phyloP scores from a whole-genome alignment of 2,329 filamentous ascomycete genomes.

The Fonsecaea monophora region DNA sequence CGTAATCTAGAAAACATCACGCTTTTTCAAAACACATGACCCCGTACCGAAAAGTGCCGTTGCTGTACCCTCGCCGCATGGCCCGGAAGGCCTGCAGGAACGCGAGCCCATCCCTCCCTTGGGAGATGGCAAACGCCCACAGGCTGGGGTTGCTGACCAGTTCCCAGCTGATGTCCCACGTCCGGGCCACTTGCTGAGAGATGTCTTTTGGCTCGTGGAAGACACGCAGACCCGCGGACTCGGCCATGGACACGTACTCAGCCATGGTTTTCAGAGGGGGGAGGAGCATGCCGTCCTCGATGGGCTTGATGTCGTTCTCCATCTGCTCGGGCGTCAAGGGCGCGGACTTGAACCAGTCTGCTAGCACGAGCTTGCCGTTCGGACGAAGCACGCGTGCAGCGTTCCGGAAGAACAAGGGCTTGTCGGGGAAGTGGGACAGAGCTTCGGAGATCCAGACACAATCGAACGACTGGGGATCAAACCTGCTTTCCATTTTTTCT shows the following conservation, averaged over 20 bases:
- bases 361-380: conserved; percentile 60
- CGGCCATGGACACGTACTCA: conserved; percentile 61
- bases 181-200: conserved; percentile 64
- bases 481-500: conserved; percentile 65
- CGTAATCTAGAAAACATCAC: background rate
- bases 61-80: conserved; percentile 66
- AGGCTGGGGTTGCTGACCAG: conserved; percentile 66
- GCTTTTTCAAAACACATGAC: conserved; percentile 62
- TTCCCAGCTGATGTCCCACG: conserved; percentile 69
- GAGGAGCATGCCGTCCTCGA: conserved; percentile 68
- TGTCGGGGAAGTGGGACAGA: conserved; percentile 66
- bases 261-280: conserved; percentile 62
- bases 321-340: conserved; percentile 54
- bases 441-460: conserved; percentile 69
- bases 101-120: conserved; percentile 66
- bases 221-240: conserved; percentile 56
- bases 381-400: conserved; percentile 56
- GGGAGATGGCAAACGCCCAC: conserved; percentile 67
- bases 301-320: conserved; percentile 62
- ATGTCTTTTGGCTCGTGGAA: conserved; percentile 58
- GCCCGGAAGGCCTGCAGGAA: conserved; percentile 68
- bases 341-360: conserved; percentile 68
- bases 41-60: conserved; percentile 65
- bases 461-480: conserved; percentile 57
- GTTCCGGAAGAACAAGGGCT: conserved; percentile 65